Base-by-base conservation (phyloP, 139 green algal genomes). In the Protoeuglena noctilucae region DNA sequence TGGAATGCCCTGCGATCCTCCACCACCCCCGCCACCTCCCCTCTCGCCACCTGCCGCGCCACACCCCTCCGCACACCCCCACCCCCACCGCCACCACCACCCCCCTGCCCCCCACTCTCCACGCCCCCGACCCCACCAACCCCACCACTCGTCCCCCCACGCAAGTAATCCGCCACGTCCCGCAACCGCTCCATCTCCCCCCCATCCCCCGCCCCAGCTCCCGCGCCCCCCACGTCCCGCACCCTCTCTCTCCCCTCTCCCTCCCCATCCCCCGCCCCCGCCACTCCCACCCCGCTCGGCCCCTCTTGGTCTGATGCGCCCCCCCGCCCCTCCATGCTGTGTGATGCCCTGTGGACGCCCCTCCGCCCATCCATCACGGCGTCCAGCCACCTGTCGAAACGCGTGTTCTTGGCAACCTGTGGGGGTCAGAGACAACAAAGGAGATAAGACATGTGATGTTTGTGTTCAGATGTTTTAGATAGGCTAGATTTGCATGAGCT, bases 311-410 rank as follows among this genome's bases (percentile, higher is more conserved):
- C n/a, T n/a, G n/a, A n/a, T n/a, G n/a, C n/a, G n/a, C n/a, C n/a
- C n/a, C n/a, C 40, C 18, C 19, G 40, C 40, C 40, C 40, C 19
- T 48, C 18, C 18, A 48, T 18, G 18, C 40, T 18, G 40, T 19
- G 40, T 48, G 18, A 48, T 18, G 19, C 40, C 40, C 40, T 48
- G 18, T 18, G 19, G 19, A 19, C 18, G 18, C 18, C 18, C 40
- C 19, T 48, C 18, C 40, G 40, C n/a, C n/a, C n/a, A n/a, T n/a
- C 56, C 53, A 21, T 40, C 53, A 69, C 54, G 28, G 63, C 66
- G 28, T 28, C 75, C 60, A 97, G 77, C 89, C 89, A 97, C 53
- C 82, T 76, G 53, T 94, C 84, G 67, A 97, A 97, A 53, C 76
- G 81, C 31, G 89, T 97, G 66, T 94, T 86, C 28, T 76, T 73